Conservation (phyloP, 352 stramenopile genomes). For the Globisporangium nunn region DNA sequence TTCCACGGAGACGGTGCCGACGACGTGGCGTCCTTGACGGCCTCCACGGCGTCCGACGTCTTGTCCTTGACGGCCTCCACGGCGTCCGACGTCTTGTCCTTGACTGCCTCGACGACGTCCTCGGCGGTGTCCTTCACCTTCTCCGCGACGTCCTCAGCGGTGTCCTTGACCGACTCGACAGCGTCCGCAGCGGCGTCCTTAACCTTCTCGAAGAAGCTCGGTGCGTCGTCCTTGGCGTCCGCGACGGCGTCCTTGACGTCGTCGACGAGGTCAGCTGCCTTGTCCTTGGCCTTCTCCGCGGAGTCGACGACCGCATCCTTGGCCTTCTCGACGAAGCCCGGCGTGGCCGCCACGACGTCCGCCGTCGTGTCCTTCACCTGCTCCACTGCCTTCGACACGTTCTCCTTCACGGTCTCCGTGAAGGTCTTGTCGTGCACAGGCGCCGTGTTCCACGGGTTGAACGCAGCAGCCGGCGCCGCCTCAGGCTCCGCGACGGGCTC, state of each 20-base stretch:
- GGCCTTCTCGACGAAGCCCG: constrained; percentile 14
- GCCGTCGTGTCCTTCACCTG: constrained; percentile 11
- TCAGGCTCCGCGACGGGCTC: constrained; percentile 5
- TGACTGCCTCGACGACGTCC: constrained; percentile 10
- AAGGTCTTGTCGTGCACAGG: constrained; percentile 22
- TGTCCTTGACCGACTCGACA: constrained; percentile 4
- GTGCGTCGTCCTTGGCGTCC: constrained; percentile 11
- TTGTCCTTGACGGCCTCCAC: constrained; percentile 9
- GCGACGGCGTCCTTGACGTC: constrained; percentile 13
- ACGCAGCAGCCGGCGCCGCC: neutral
- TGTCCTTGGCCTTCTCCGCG: constrained; percentile 10
- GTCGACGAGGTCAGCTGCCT: constrained; percentile 14
- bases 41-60: constrained; percentile 8
- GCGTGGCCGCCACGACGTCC: constrained; percentile 11
- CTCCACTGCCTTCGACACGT: constrained; percentile 8
- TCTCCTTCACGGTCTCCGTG: constrained; percentile 14
- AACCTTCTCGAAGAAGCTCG: constrained; percentile 9
- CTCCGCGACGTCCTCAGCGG: constrained; percentile 5
- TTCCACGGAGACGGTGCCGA: constrained; percentile 12
- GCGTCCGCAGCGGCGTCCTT: constrained; percentile 6
- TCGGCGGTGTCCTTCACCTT: constrained; percentile 10
- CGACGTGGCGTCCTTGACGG: constrained; percentile 12
- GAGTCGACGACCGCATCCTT: constrained; percentile 13
- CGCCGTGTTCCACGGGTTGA: constrained; percentile 33
- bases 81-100: constrained; percentile 9